Evolutionary conservation across 169 alveolate species (phyloP).

Genomic region (Plasmodium vivax): DNA sequence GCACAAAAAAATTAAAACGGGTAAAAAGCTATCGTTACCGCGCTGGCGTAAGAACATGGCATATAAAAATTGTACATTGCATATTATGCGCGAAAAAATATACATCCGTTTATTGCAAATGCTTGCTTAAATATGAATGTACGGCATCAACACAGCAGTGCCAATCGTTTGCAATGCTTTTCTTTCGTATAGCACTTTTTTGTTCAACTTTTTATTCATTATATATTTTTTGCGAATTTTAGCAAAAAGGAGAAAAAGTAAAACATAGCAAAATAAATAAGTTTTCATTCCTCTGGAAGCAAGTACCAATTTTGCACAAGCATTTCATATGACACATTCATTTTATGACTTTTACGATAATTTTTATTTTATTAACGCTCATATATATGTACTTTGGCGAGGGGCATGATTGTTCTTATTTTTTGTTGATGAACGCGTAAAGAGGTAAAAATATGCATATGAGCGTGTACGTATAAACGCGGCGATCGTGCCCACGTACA

Average conservation of each 20-base stretch:
- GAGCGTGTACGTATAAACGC: neutral
- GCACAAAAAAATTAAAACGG: neutral
- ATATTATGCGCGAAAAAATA: neutral
- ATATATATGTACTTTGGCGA: neutral
- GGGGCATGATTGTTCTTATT: neutral
- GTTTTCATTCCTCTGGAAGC: neutral
- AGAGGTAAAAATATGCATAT: neutral
- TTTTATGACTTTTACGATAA: neutral
- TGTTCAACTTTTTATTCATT: neutral
- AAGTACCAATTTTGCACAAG: neutral
- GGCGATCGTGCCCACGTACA: neutral
- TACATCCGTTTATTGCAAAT: neutral
- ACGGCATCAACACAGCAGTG: neutral
- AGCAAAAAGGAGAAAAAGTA: neutral
- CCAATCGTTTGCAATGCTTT: neutral
- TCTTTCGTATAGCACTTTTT: neutral
- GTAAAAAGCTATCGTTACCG: neutral
- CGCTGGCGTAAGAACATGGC: neutral
- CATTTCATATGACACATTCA: neutral
- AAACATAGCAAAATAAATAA: neutral
- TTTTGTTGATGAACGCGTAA: neutral
- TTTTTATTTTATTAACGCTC: neutral
- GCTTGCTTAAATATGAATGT: neutral
- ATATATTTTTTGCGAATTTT: neutral
- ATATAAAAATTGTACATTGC: neutral